Evolutionary conservation across 176 grass and related monocot species (phyloP).

Genomic region (Zoysia pacifica): DNA sequence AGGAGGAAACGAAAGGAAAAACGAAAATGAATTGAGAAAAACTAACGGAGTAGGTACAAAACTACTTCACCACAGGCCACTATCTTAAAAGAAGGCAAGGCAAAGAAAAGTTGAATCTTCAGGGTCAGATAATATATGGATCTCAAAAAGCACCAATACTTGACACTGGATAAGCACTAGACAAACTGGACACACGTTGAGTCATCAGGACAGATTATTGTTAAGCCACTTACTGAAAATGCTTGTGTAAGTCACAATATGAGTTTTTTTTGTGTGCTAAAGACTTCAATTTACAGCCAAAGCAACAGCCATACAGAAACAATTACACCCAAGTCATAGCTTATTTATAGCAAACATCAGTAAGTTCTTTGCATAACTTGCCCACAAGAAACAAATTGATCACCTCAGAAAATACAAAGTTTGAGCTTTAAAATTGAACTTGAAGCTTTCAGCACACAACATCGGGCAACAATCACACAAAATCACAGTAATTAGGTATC

Average conservation of each 20-base stretch:
- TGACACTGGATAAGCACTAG: background rate
- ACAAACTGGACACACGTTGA: background rate
- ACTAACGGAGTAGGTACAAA: background rate
- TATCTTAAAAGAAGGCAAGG: background rate
- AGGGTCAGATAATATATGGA: background rate
- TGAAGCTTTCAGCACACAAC: slow-evolving; percentile 15
- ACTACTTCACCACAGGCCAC: background rate
- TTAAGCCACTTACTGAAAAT: background rate
- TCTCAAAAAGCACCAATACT: no score
- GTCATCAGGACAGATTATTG: background rate
- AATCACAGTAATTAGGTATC: background rate
- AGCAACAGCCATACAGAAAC: background rate
- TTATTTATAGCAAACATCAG: slow-evolving; percentile 15
- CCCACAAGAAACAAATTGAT: slow-evolving; percentile 22
- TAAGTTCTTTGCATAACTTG: slow-evolving; percentile 19
- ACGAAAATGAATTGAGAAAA: background rate
- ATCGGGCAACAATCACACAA: background rate
- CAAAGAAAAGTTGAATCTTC: background rate
- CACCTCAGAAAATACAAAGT: slow-evolving; percentile 7
- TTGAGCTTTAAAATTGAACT: slow-evolving; percentile 6
- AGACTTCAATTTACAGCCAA: background rate
- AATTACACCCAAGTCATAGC: background rate
- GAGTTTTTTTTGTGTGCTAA: background rate
- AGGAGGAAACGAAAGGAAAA: background rate
- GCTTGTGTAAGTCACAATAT: background rate